Evolutionary conservation across 1,284 basidiomycete species (phyloP).

Genomic region (Austroboletus novae-zelandiae): DNA sequence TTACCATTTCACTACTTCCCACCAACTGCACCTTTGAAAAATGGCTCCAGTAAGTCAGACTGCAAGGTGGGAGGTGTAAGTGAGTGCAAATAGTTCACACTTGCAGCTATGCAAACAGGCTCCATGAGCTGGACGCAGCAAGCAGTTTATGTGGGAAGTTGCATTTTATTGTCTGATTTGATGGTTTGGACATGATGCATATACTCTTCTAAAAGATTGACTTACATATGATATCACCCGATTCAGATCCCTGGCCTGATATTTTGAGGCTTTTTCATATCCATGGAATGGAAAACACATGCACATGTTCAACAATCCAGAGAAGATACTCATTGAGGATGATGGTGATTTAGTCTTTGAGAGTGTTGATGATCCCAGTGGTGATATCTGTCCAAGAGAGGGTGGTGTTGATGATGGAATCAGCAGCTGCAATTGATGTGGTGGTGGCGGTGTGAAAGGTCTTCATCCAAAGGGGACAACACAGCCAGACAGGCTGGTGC

Average conservation of each 20-base stretch:
- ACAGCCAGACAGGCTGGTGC: conserved; percentile 50
- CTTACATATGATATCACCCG: conserved; percentile 32
- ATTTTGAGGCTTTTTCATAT: conserved; percentile 31
- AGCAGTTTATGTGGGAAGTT: too few species aligned
- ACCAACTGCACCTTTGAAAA: too few species aligned
- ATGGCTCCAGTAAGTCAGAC: too few species aligned
- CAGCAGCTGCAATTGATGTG: not conserved
- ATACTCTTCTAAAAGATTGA: too few species aligned
- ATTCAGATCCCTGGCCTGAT: conserved; percentile 24
- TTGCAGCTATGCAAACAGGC: too few species aligned
- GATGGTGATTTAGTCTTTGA: conserved; percentile 58
- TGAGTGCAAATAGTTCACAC: too few species aligned
- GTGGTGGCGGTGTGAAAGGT: conserved; percentile 35
- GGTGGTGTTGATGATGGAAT: conserved; percentile 49
- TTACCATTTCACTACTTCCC: too few species aligned
- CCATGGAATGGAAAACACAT: conserved; percentile 43
- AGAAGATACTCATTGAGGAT: conserved; percentile 44
- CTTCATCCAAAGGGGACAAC: conserved; percentile 60
- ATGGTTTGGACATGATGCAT: too few species aligned
- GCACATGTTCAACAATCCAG: conserved; percentile 67
- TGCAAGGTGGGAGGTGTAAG: too few species aligned
- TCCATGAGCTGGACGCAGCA: too few species aligned
- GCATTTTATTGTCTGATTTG: too few species aligned
- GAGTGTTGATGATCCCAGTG: conserved; percentile 55
- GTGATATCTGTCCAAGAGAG: conserved; percentile 58